Conservation (phyloP, 2,329 filamentous ascomycete species). For the Epichloe coenophiala region DNA sequence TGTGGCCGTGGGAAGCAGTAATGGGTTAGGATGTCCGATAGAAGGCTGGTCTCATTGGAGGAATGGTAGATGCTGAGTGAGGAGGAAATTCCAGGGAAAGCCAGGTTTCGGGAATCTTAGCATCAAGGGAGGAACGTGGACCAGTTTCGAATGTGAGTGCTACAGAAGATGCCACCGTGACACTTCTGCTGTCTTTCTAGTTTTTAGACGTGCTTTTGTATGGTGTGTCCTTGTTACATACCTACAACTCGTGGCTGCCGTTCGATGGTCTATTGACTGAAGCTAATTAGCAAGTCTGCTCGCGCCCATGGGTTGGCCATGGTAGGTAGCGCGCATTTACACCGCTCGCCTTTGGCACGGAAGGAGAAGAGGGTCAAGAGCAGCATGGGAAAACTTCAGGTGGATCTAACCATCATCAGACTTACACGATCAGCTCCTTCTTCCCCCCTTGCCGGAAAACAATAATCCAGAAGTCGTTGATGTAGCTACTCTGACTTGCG, state of each 20-base stretch:
- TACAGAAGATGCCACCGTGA: constrained; percentile 8
- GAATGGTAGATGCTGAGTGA: constrained; percentile 7
- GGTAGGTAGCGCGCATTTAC: not conserved
- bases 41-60: constrained; percentile 11
- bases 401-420: not conserved
- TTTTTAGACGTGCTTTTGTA: not conserved
- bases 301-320: constrained; percentile 3
- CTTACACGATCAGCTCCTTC: not conserved
- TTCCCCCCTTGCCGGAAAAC: not conserved
- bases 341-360: not conserved
- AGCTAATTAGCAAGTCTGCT: constrained; percentile 6
- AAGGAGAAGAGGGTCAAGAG: not conserved
- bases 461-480: not conserved
- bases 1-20: constrained; percentile 10
- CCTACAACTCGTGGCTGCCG: not conserved
- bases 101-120: constrained; percentile 9
- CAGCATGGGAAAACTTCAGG: not conserved
- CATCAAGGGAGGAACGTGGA: constrained; percentile 9
- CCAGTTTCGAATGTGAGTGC: constrained; percentile 5
- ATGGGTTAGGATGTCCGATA: constrained; percentile 10
- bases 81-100: constrained; percentile 6
- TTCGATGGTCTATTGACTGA: constrained; percentile 2
- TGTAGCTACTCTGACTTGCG: not conserved
- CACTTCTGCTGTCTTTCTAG: not conserved
- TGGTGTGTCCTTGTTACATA: not conserved